Base-by-base conservation (phyloP, 495 filamentous ascomycete genomes). In the Podospora didyma region DNA sequence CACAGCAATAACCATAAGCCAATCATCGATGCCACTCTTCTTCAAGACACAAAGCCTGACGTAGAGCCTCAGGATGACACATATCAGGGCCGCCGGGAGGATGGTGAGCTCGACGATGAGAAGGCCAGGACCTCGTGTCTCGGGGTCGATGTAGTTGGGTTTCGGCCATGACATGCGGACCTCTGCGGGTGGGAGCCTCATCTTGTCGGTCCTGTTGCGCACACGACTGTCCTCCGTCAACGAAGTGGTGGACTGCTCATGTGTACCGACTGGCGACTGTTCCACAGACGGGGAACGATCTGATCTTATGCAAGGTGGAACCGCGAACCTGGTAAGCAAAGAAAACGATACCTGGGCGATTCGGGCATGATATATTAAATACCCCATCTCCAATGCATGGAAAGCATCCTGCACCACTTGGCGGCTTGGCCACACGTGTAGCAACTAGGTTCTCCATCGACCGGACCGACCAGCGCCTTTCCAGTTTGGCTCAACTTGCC, bases 141-240 rank as follows among this genome's bases (percentile, higher is more conserved):
- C 64, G 5, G 82, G 82, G 57, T 85, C 63, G 54, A 69, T 60
- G 64, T 80, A 81, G 61, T 86, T 84, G 3, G 81, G 75, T n/a
- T 45, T 59, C 3, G 84, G 82, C 82, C 82, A 85, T 57, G 71
- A 61, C 2, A 60, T 69, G 50, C 73, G 49, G 4, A 82, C 73
- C 17, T 72, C 65, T 12, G 57, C 10, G 1, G 79, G 79, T 31
- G 83, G 79, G 37, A 78, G 57, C 31, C 64, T 71, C 76, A 79
- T 79, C 19, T 49, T 31, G 26, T 31, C 26, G 9, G 26, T 31
- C 26, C 26, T 31, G 26, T 9, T 68, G 26, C 9, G 26, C 9
- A 46, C 2, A 2, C n/a, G 11, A 7, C 42, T 7, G 42, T 42
- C 34, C 35, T 53, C 26, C 26, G 3, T 28, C 20, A 20, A 48